These are phyloP conservation scores for Cyclanthera cordifolia DNA, from an alignment of 306 rosid genomes.

Conservation along the genomic window DNA sequence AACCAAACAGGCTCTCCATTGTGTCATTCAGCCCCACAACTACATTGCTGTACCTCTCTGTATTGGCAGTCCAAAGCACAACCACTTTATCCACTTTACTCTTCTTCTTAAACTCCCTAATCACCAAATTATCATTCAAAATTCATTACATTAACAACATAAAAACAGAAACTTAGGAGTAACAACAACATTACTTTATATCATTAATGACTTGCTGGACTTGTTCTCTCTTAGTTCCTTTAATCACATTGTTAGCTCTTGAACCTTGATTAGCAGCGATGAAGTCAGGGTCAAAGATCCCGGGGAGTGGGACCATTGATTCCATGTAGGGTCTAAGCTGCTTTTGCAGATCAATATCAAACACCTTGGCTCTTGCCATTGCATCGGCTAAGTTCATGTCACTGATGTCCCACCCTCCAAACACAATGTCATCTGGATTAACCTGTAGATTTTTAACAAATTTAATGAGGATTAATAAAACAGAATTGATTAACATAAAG, in stretches of 20 bases:
- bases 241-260: constrained; percentile 78
- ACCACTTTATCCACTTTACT: constrained; percentile 77
- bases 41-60: constrained; percentile 86
- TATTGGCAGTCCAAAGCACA: constrained; percentile 97
- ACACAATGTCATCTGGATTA: constrained; percentile 87
- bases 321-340: constrained; percentile 95
- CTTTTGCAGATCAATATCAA: constrained; percentile 93
- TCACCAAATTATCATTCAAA: neutral
- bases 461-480: neutral
- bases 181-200: constrained; percentile 39
- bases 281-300: constrained; percentile 82
- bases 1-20: constrained; percentile 53
- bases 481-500: neutral
- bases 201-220: constrained; percentile 63
- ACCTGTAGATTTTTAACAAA: constrained; percentile 45
- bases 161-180: neutral
- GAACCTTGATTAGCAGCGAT: constrained; percentile 91
- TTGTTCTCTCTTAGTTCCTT: constrained; percentile 85
- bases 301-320: constrained; percentile 93
- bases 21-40: constrained; percentile 79
- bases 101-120: constrained; percentile 80
- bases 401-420: constrained; percentile 98
- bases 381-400: constrained; percentile 89
- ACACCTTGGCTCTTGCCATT: constrained; percentile 83
- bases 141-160: neutral